These are phyloP conservation scores for Plasmodium gonderi DNA, from an alignment of 169 alveolate species.

Conservation along the genomic window DNA sequence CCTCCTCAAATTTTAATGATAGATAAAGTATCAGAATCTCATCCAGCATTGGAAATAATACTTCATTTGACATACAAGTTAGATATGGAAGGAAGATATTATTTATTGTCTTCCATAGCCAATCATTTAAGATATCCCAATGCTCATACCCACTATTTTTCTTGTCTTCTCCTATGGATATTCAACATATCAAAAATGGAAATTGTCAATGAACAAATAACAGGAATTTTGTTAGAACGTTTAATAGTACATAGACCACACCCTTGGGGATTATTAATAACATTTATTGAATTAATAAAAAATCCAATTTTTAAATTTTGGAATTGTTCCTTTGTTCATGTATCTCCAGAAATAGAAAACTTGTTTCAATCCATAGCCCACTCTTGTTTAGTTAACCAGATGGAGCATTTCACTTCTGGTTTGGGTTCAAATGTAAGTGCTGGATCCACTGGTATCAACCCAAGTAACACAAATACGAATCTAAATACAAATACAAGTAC, in stretches of 20 bases:
- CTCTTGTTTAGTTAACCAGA: constrained; percentile 72
- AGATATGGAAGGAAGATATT: constrained; percentile 91
- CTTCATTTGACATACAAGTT: constrained; percentile 82
- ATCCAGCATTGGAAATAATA: constrained; percentile 84
- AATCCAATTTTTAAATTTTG: constrained; percentile 90
- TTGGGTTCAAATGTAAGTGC: background rate
- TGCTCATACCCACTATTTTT: constrained; percentile 94
- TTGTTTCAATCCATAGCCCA: constrained; percentile 81
- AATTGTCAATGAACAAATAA: constrained; percentile 92
- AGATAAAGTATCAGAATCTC: constrained; percentile 35
- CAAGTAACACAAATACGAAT: background rate
- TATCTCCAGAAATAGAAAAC: constrained; percentile 82
- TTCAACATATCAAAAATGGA: constrained; percentile 91
- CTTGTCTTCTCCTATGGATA: constrained; percentile 89
- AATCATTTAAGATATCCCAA: constrained; percentile 97
- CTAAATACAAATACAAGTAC: background rate
- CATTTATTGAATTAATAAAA: constrained; percentile 94
- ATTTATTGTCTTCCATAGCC: constrained; percentile 92
- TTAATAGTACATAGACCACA: constrained; percentile 94
- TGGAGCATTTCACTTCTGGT: background rate
- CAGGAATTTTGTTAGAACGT: constrained; percentile 94
- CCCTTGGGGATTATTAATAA: constrained; percentile 98
- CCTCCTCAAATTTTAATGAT: constrained; percentile 46
- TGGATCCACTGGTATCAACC: no score
- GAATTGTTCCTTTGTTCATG: constrained; percentile 80